Base-by-base conservation (phyloP, 1,139 yeast genomes). In the Lodderomyces jiufengensis region DNA sequence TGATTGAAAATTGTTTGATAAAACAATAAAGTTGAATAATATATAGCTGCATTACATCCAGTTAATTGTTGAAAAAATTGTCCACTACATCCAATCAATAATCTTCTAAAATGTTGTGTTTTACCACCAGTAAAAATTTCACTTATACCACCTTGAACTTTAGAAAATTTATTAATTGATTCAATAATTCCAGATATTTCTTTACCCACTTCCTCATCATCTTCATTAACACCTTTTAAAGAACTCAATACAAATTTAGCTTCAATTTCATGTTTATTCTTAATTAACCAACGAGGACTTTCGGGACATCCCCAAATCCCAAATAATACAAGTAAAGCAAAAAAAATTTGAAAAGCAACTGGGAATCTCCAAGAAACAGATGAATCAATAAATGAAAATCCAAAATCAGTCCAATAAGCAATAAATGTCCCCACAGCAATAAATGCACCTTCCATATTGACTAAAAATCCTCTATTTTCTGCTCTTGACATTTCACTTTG, bases 401-500 rank as follows among this genome's bases (percentile, higher is more conserved):
- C 94, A 52, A 78, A 84, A 53, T 81, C 88, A 44, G 80, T 62
- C 87, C 88, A 83, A 59, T 84, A 81, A 9, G 88, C 84, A 47
- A 80, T 60, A 50, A 76, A 70, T 32, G 85, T 80, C 47, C 90
- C 90, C 36, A 80, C 64, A 31, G 85, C 85, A 42, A 80, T 76
- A 39, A 80, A 73, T 12, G 84, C 76, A 45, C 87, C 90, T 55
- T 82, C 85, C 49, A 80, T 61, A 50, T 76, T 71, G 36, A 84
- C 87, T 51, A 81, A 68, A 44, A 74, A 63, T 49, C 95, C 95
- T 64, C 95, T 76, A 52, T 74, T 73, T 48, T 77, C 76, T 6
- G 90, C 80, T 43, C 71, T 70, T n/a, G 90, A 78, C 71, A 81
- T 76, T 59, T 84, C 95, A 0, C 90, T 76, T 57, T 84, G 86